Conservation (phyloP, 176 grass and related monocot genomes). For the Eleusine coracana region DNA sequence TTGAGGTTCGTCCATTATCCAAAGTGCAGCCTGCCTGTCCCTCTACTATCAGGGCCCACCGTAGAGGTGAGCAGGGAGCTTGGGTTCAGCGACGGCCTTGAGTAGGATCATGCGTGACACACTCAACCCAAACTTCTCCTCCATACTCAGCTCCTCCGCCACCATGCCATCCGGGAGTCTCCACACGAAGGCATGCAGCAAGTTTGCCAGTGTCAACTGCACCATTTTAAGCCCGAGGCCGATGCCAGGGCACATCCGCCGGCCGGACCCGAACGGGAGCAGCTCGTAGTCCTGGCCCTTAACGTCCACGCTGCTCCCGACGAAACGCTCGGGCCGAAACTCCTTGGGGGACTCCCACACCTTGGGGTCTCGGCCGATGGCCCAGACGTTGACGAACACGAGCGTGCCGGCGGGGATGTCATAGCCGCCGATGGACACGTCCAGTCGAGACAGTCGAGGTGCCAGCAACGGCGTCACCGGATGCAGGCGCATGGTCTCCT, state of each 20-base stretch:
- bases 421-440: constrained; percentile 43
- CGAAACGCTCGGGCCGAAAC: constrained; percentile 56
- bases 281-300: constrained; percentile 64
- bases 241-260: constrained; percentile 74
- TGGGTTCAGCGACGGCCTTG: constrained; percentile 40
- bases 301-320: constrained; percentile 50
- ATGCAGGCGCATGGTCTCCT: constrained; percentile 73
- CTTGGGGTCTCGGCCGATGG: constrained; percentile 58
- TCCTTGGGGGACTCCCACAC: constrained; percentile 58
- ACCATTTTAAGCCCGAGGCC: constrained; percentile 66
- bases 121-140: constrained; percentile 46
- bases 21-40: no score
- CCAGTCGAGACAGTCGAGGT: constrained; percentile 45
- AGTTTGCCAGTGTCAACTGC: constrained; percentile 38
- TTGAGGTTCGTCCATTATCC: no score
- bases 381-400: constrained; percentile 59
- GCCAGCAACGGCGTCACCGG: constrained; percentile 57
- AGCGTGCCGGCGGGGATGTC: constrained; percentile 57
- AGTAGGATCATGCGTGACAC: constrained; percentile 44
- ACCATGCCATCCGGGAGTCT: constrained; percentile 49
- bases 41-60: no score
- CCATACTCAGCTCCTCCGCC: constrained; percentile 57
- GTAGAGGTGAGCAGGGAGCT: constrained; percentile 49
- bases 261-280: constrained; percentile 58
- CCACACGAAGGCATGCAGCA: constrained; percentile 72